Evolutionary conservation across 768 basidiomycete species (phyloP).

Genomic region (Tubosaeta sp.): DNA sequence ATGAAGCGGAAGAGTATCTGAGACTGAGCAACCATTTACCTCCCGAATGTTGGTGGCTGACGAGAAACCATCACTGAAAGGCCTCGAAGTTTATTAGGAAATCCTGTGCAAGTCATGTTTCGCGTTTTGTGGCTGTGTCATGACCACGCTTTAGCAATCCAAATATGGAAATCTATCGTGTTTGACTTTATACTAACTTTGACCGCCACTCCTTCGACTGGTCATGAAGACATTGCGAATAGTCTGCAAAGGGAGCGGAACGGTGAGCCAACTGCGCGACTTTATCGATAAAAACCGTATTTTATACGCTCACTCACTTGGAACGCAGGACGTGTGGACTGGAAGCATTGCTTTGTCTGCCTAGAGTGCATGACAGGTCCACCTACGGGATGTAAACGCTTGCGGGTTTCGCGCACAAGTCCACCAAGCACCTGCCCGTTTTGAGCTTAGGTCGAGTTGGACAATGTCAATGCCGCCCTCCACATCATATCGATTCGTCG

Average conservation of each 20-base stretch:
- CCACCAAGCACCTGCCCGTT: neutral
- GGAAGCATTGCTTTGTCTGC: neutral
- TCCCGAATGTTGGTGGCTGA: too few species aligned
- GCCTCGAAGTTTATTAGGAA: too few species aligned
- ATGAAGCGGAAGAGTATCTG: too few species aligned
- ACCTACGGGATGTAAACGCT: neutral
- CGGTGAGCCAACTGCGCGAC: too few species aligned
- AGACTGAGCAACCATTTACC: too few species aligned
- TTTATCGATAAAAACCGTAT: too few species aligned
- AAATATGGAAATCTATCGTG: neutral
- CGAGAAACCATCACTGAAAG: too few species aligned
- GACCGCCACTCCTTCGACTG: neutral
- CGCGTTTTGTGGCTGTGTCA: neutral
- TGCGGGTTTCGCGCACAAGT: neutral
- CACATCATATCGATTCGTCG: neutral
- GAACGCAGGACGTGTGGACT: neutral
- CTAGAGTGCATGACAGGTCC: neutral
- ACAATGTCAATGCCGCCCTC: neutral
- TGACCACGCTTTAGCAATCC: neutral
- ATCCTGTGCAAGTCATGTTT: too few species aligned
- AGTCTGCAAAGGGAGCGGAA: too few species aligned
- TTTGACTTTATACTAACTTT: neutral
- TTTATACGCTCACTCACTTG: neutral
- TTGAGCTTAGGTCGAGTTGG: constrained; percentile 2
- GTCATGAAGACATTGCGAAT: too few species aligned